Percentiles rank a stretch among this genome's conserved stretches.
phyloP scores from a whole-genome alignment of 1,284 basidiomycete species.

The Cryptococcus amylolentus region DNA sequence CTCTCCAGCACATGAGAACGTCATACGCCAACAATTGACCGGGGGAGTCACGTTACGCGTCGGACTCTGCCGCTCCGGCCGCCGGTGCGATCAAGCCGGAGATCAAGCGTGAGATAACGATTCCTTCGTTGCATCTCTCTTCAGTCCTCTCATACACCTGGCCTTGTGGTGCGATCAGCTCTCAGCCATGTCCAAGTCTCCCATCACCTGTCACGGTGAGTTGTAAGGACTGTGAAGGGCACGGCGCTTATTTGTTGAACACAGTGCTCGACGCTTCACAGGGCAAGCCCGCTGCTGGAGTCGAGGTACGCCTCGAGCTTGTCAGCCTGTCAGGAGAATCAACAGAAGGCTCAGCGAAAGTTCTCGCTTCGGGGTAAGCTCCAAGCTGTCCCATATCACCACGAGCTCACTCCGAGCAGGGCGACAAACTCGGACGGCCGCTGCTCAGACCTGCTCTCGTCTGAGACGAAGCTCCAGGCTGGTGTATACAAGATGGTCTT shows the following conservation, averaged over 20 bases:
- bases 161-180: neutral
- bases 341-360: slow-evolving; percentile 41
- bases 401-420: slow-evolving; percentile 2
- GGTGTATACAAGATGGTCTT: slow-evolving; percentile 76
- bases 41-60: no score
- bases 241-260: neutral
- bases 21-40: no score
- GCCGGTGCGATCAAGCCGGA: no score
- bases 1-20: no score
- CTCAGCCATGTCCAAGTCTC: slow-evolving; percentile 55
- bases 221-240: neutral
- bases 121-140: neutral
- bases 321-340: slow-evolving; percentile 7
- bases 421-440: slow-evolving; percentile 74
- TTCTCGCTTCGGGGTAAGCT: slow-evolving; percentile 61
- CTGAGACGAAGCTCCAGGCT: slow-evolving; percentile 51
- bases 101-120: no score
- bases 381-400: neutral
- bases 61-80: no score
- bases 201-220: slow-evolving; percentile 84
- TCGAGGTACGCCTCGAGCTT: slow-evolving; percentile 57
- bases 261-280: slow-evolving; percentile 78
- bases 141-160: neutral
- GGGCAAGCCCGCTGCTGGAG: slow-evolving; percentile 71
- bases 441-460: slow-evolving; percentile 65